These are phyloP conservation scores for Lasiosphaeria ovina DNA, from an alignment of 495 filamentous ascomycete species.

Conservation along the genomic window DNA sequence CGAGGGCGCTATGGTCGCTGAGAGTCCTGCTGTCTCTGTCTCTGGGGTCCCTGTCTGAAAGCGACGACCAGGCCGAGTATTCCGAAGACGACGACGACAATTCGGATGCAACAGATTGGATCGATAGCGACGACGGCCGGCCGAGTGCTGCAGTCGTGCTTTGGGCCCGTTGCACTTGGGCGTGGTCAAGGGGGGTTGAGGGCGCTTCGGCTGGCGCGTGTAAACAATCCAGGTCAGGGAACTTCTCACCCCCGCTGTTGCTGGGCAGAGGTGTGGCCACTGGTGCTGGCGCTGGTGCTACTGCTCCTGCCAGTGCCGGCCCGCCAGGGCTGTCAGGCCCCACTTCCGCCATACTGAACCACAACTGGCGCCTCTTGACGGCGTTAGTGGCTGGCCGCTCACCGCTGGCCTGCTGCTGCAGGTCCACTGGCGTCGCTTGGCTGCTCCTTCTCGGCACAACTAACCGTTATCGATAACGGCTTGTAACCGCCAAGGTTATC, in stretches of 20 bases:
- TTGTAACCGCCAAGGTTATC: too few species aligned
- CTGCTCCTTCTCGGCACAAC: too few species aligned
- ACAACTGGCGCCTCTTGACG: background rate
- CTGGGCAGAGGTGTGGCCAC: constrained; percentile 16
- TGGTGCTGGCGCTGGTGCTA: constrained; percentile 6
- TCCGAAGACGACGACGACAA: constrained; percentile 16
- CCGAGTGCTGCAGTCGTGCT: constrained; percentile 3
- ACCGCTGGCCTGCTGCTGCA: constrained; percentile 5
- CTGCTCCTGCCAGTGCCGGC: constrained; percentile 10
- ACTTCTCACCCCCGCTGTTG: constrained; percentile 25
- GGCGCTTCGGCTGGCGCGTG: constrained; percentile 11
- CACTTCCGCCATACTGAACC: constrained; percentile 21
- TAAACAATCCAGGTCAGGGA: constrained; percentile 34
- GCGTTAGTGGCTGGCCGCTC: constrained; percentile 11
- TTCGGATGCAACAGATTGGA: constrained; percentile 27
- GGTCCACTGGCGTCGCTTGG: background rate
- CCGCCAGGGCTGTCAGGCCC: constrained; percentile 21
- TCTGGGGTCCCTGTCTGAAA: constrained; percentile 16
- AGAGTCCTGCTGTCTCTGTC: too few species aligned
- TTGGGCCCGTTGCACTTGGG: constrained; percentile 9
- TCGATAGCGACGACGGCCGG: constrained; percentile 29
- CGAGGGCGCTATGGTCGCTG: constrained; percentile 10
- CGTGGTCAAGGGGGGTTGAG: constrained; percentile 7
- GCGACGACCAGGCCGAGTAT: constrained; percentile 17
- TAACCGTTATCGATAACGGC: too few species aligned